phyloP scores from a whole-genome alignment of 2,329 filamentous ascomycete genomes.

The Apiospora rasikravindrae region DNA sequence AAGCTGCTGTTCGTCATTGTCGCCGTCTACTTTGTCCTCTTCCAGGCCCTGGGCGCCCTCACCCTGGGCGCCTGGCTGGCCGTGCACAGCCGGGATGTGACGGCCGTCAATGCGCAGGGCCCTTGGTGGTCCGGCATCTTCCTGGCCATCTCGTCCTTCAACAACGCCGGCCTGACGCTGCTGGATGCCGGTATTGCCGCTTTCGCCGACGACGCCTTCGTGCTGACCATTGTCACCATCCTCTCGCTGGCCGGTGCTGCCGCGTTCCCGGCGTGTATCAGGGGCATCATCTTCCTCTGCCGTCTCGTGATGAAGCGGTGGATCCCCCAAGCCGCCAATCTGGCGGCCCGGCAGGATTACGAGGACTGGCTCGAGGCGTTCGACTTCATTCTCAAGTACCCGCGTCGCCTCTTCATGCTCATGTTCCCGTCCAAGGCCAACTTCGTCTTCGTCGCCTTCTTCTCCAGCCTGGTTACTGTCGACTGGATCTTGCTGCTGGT shows the following conservation, averaged over 20 bases:
- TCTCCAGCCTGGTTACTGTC: slow-evolving; percentile 63
- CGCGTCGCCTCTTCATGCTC: slow-evolving; percentile 64
- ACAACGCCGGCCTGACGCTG: slow-evolving; percentile 73
- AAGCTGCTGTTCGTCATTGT: slow-evolving; percentile 63
- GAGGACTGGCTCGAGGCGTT: slow-evolving; percentile 54
- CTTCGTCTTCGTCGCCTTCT: slow-evolving; percentile 68
- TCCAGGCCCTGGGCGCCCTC: slow-evolving; percentile 51
- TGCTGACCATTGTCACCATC: slow-evolving; percentile 58
- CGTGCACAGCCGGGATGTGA: slow-evolving; percentile 52
- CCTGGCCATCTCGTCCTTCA: slow-evolving; percentile 71
- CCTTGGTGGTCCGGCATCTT: slow-evolving; percentile 74
- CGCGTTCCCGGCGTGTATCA: slow-evolving; percentile 67
- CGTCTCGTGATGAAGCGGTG: slow-evolving; percentile 40
- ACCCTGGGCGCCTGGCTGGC: slow-evolving; percentile 64
- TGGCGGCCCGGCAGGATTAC: slow-evolving; percentile 41
- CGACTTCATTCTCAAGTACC: slow-evolving; percentile 60
- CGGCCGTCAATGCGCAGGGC: slow-evolving; percentile 61
- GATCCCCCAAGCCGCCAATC: slow-evolving; percentile 37
- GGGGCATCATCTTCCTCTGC: slow-evolving; percentile 62
- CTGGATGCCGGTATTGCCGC: slow-evolving; percentile 70
- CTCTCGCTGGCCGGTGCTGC: slow-evolving; percentile 70
- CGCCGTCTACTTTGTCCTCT: slow-evolving; percentile 61
- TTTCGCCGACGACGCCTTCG: slow-evolving; percentile 59
- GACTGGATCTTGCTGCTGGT: slow-evolving; percentile 72
- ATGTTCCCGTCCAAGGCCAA: slow-evolving; percentile 68